Evolutionary conservation across 129 eudicot genomes (phyloP).

Genomic region (Silybum marianum): DNA sequence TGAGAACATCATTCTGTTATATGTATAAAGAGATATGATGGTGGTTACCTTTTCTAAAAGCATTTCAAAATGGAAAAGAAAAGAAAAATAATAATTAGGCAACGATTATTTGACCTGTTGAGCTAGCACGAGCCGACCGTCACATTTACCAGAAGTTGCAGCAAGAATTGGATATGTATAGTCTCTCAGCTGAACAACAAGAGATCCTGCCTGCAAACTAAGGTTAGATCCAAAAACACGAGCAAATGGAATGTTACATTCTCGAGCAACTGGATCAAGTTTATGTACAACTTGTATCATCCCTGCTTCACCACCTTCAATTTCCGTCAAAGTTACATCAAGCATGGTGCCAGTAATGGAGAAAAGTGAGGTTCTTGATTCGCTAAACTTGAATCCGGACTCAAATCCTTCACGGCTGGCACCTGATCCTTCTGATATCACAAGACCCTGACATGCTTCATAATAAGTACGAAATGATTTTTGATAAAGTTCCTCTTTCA

Average conservation of each 20-base stretch:
- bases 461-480: slow-evolving; percentile 80
- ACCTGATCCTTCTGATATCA: slow-evolving; percentile 77
- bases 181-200: slow-evolving; percentile 76
- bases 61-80: neutral
- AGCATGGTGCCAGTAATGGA: slow-evolving; percentile 69
- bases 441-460: slow-evolving; percentile 67
- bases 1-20: neutral
- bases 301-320: slow-evolving; percentile 92
- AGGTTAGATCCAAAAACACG: slow-evolving; percentile 75
- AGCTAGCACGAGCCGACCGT: slow-evolving; percentile 87
- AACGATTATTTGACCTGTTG: slow-evolving; percentile 66
- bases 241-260: slow-evolving; percentile 80
- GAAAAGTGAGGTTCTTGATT: slow-evolving; percentile 66
- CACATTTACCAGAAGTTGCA: slow-evolving; percentile 83
- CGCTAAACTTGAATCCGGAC: slow-evolving; percentile 79
- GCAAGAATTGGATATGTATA: slow-evolving; percentile 76
- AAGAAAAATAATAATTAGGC: neutral
- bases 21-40: slow-evolving; percentile 12
- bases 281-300: slow-evolving; percentile 78
- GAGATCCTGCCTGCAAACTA: slow-evolving; percentile 62
- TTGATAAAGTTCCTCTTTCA: slow-evolving; percentile 68
- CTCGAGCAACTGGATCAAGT: slow-evolving; percentile 87
- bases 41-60: slow-evolving; percentile 4
- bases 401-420: slow-evolving; percentile 79
- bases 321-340: slow-evolving; percentile 63